Percentiles rank a stretch among this genome's conserved stretches.
Conservation (phyloP, 371 early-diverging fungal genomes). For the Homolaphlyctis polyrhiza region DNA sequence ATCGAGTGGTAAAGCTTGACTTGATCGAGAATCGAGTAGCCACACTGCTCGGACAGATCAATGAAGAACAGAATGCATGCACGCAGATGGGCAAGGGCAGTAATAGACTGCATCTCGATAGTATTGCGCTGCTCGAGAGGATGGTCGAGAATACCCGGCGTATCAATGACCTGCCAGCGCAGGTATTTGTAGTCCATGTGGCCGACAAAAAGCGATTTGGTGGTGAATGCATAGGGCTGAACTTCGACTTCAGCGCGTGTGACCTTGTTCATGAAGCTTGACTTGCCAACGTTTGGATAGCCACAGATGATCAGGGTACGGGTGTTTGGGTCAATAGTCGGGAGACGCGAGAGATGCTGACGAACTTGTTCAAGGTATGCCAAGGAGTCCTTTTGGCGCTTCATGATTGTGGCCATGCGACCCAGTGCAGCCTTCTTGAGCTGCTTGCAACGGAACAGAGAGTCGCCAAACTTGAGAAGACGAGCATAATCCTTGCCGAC, state of each 20-base stretch:
- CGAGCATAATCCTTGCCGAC: constrained; percentile 98
- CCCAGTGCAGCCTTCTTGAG: constrained; percentile 99
- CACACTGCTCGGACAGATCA: constrained; percentile 99
- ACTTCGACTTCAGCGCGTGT: constrained; percentile 99
- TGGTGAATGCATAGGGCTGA: constrained; percentile 99
- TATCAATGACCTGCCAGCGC: constrained; percentile 99
- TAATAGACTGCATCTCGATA: constrained; percentile 99
- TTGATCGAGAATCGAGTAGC: constrained; percentile 96
- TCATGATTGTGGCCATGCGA: constrained; percentile 98
- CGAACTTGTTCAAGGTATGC: constrained; percentile 99
- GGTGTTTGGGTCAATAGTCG: constrained; percentile 99
- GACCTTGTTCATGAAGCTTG: constrained; percentile 99
- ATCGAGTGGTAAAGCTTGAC: constrained; percentile 91
- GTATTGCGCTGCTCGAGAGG: constrained; percentile 99
- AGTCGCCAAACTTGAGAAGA: constrained; percentile 99
- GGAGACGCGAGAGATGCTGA: constrained; percentile 97
- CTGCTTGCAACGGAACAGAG: constrained; percentile 99
- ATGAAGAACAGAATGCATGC: constrained; percentile 98
- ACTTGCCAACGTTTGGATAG: constrained; percentile 99
- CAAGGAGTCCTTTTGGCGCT: constrained; percentile 96
- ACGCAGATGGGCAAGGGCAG: constrained; percentile 98
- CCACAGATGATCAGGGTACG: constrained; percentile 99
- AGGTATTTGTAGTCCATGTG: constrained; percentile 99
- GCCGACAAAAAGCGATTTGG: constrained; percentile 99
- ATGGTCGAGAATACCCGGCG: constrained; percentile 99